Base-by-base conservation (phyloP, 768 basidiomycete species). In the Lentinula edodes region DNA sequence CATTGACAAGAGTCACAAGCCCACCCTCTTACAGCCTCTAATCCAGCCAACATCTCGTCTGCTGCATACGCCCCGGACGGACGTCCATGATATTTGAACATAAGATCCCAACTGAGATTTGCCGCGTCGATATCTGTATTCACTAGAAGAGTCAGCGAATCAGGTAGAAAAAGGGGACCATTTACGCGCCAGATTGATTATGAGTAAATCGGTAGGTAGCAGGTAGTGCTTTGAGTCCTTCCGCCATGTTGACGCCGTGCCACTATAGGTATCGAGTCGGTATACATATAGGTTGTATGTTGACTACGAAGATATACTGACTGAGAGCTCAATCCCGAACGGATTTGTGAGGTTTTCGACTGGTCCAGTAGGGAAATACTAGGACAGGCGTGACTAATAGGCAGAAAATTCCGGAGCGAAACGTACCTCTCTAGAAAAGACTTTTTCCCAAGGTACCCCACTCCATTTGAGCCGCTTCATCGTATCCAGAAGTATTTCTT, bases 201-300 rank as follows among this genome's bases (percentile, higher is more conserved):
- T 82, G 80, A 1, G 81, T 82, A 67, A 83, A 83, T 20, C 83
- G 76, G 60, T 80, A 83, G 0, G 81, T 80, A 6, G 82, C 75
- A n/a, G 82, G 81, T 5, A 82, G 69, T 0, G 83, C 82, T 68
- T 85, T 84, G 36, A 84, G 71, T 2, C 82, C 83, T 66, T 84
- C 83, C 3, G 82, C 81, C 75, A 85, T 75, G 66, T 84, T 84
- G 55, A 84, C 83, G 18, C 80, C 83, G 63, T 84, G 83, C 83
- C 82, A 84, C 72, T 81, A 68, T 38, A 66, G 41, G 5, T 7
- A 36, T 23, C 35, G 2, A 41, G 34, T 1, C 23, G 5, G 12
- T 42, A 20, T 23, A 15, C 6, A 38, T 18, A 55, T 32, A n/a
- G 18, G 46, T n/a, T 9, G 38, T 23, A 6, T 18, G 39, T 7